These are phyloP conservation scores for Bipolaris gigantea DNA, from an alignment of 2,329 filamentous ascomycete species.

Conservation along the genomic window DNA sequence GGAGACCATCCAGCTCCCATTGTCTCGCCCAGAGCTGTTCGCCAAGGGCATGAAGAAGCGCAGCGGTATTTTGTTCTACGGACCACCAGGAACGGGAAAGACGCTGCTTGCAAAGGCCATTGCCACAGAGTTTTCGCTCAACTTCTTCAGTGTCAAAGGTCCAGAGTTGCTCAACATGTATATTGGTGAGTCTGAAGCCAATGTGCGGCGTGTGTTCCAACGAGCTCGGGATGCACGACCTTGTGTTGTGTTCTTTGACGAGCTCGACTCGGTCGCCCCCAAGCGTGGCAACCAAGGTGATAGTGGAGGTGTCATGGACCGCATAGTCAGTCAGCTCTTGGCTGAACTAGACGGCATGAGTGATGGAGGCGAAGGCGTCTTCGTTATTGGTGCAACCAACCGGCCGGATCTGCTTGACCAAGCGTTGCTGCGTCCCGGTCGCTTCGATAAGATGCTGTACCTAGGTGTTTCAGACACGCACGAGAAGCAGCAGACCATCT, in stretches of 20 bases:
- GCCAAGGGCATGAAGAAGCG: constrained; percentile 98
- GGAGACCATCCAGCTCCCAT: constrained; percentile 91
- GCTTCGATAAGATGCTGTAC: constrained; percentile 99
- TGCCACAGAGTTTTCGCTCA: constrained; percentile 88
- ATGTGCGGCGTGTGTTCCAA: constrained; percentile 87
- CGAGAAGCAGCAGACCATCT: constrained; percentile 90
- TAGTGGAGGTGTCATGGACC: constrained; percentile 96
- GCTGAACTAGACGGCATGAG: constrained; percentile 98
- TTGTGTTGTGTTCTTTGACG: constrained; percentile 92
- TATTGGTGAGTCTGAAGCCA: constrained; percentile 91
- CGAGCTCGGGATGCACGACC: constrained; percentile 81
- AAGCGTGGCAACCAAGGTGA: constrained; percentile 97
- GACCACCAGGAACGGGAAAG: constrained; percentile 88
- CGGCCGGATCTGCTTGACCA: constrained; percentile 90
- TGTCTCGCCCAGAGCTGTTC: constrained; percentile 90
- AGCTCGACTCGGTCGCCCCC: constrained; percentile 89
- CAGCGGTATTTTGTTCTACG: constrained; percentile 89
- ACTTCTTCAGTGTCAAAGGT: constrained; percentile 93
- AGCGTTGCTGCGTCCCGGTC: constrained; percentile 81
- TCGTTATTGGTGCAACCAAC: constrained; percentile 96
- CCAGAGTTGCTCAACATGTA: constrained; percentile 95
- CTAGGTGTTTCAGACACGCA: constrained; percentile 95
- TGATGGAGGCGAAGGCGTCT: constrained; percentile 81
- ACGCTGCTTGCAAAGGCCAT: constrained; percentile 92
- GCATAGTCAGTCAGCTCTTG: constrained; percentile 91